Evolutionary conservation across 495 filamentous ascomycete genomes (phyloP).

Genomic region (Haplographium delicatum): DNA sequence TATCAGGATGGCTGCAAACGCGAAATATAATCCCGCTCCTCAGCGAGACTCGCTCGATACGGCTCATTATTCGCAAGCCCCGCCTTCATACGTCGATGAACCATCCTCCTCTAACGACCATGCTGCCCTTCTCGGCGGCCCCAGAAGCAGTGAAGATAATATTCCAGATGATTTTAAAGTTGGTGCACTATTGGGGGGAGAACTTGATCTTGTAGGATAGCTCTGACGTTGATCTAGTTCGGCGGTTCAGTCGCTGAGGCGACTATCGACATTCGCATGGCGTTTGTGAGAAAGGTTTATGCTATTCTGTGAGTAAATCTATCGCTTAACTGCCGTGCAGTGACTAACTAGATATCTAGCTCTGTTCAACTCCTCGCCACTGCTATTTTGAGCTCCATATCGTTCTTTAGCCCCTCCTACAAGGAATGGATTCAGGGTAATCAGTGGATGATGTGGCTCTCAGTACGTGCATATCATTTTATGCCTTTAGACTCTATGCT

Average conservation of each 20-base stretch:
- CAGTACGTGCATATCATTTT: conserved; percentile 38
- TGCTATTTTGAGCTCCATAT: conserved; percentile 69
- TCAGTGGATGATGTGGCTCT: conserved; percentile 78
- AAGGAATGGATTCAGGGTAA: conserved; percentile 82
- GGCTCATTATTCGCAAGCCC: conserved; percentile 68
- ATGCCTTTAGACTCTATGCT: conserved; percentile 1
- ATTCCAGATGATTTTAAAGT: conserved; percentile 98
- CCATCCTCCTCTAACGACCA: conserved; percentile 34
- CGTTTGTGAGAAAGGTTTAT: conserved; percentile 95
- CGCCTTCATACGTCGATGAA: conserved; percentile 71
- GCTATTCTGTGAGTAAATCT: conserved; percentile 59
- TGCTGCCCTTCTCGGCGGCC: conserved; percentile 53
- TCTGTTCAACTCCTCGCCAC: conserved; percentile 87
- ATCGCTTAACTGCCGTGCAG: background rate
- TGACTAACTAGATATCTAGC: conserved; percentile 44
- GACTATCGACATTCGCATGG: conserved; percentile 91
- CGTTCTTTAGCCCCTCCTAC: conserved; percentile 78
- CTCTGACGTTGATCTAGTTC: conserved; percentile 47
- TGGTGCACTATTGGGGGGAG: conserved; percentile 13
- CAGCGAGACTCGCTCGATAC: conserved; percentile 68
- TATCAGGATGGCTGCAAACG: conserved; percentile 55
- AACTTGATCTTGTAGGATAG: background rate
- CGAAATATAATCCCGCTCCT: conserved; percentile 65
- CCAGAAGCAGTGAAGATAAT: conserved; percentile 79
- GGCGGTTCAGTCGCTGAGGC: conserved; percentile 88